Evolutionary conservation across 768 basidiomycete genomes (phyloP).

Genomic region (Glaciozyma martinii): DNA sequence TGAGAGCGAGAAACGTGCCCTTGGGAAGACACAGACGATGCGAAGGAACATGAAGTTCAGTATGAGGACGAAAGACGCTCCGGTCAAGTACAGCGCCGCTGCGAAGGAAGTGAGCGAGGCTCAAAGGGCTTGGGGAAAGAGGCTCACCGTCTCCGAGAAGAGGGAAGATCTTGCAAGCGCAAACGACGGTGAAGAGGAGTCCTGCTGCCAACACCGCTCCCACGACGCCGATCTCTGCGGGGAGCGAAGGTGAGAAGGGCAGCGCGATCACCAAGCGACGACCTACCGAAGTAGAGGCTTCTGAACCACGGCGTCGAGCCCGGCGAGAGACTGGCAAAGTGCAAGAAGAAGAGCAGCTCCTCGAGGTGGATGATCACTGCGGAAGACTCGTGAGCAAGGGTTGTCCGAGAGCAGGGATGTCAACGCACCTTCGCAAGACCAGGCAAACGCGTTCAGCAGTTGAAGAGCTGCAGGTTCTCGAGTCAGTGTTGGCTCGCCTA

Average conservation of each 20-base stretch:
- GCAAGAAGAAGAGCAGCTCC: background rate
- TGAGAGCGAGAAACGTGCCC: background rate
- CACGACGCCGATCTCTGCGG: background rate
- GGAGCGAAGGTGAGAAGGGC: background rate
- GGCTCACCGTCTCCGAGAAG: background rate
- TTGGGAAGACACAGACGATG: background rate
- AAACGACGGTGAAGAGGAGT: background rate
- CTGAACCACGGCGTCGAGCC: background rate
- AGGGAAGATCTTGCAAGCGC: too few species aligned
- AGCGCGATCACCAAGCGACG: too few species aligned
- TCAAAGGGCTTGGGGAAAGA: background rate
- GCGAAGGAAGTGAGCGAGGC: background rate
- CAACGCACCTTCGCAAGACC: background rate
- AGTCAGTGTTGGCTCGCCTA: too few species aligned
- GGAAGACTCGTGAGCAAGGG: too few species aligned
- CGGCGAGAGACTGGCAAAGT: background rate
- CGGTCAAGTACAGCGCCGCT: background rate
- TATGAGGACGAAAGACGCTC: background rate
- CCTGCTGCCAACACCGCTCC: background rate
- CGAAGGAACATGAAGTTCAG: background rate
- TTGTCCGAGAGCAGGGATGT: too few species aligned
- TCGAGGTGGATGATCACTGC: background rate
- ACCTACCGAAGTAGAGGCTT: background rate
- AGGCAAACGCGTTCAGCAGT: background rate
- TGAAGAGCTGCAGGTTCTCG: background rate